Evolutionary conservation across 2,329 filamentous ascomycete species (phyloP).

Genomic region (Colletotrichum sp.): DNA sequence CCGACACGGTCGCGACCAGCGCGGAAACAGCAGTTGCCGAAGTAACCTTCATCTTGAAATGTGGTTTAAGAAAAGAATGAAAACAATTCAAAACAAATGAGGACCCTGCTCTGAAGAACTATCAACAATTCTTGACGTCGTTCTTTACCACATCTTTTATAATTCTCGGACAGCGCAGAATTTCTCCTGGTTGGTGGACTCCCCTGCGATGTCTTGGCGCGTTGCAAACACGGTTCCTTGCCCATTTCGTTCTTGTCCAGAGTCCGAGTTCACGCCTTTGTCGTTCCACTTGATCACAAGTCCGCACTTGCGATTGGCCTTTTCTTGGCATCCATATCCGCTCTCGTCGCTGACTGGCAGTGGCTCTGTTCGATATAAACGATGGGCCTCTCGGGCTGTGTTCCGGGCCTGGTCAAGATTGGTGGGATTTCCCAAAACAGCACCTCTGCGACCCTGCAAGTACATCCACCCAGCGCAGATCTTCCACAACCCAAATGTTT

Average conservation of each 20-base stretch:
- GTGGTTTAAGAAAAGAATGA: neutral
- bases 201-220: neutral
- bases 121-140: rapidly evolving
- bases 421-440: neutral
- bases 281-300: neutral
- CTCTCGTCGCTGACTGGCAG: neutral
- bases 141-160: neutral
- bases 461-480: neutral
- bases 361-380: neutral
- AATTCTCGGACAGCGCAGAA: no score
- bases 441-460: neutral
- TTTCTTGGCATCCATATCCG: neutral
- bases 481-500: neutral
- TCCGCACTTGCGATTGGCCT: neutral
- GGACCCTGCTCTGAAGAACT: neutral
- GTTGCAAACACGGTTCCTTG: neutral
- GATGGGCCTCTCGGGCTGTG: neutral
- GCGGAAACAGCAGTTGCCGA: neutral
- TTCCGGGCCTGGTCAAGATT: neutral
- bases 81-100: neutral
- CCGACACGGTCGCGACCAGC: slow-evolving; percentile 19
- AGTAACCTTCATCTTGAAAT: neutral
- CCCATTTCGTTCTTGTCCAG: neutral
- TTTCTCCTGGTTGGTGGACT: neutral
- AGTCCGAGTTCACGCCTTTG: neutral